Base-by-base conservation (phyloP, 1,284 basidiomycete species). In the Blastosporella zonata region DNA sequence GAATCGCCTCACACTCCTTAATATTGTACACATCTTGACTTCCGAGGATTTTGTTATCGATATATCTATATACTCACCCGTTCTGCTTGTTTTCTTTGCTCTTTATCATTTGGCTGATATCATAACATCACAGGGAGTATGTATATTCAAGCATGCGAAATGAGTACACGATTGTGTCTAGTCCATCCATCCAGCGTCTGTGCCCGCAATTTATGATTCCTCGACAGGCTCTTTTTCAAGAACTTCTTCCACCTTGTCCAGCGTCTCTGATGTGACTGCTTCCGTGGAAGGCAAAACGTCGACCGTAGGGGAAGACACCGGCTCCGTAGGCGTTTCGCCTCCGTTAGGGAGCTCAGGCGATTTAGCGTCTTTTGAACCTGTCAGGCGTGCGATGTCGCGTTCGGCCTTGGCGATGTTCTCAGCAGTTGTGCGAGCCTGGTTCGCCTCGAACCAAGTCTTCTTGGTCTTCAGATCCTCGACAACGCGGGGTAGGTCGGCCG, bases 391-490 rank as follows among this genome's bases (percentile, higher is more conserved):
- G 62, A 94, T 89, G 59, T 90, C 82, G n/a, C 78, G 78, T 67
- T 93, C 84, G 9, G 85, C 90, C 67, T 87, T 87, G 27, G 84
- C 79, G 47, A 92, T 71, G 57, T 87, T 88, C 62, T 89, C 86
- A 6, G 77, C 74, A 0, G 84, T 87, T 51, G 77, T 78, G 20
- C 77, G 79, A 28, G 72, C 72, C 64, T 87, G 87, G 66, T 90
- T 88, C 10, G 80, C 83, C 65, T 90, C 83, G 66, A 87, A 98
- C 94, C 95, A 99, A 36, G 87, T 79, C 71, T 93, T 94, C 79
- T 99, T 99, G 48, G 84, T 91, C 70, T 90, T 88, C 50, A 99
- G 76, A 65, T 97, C 92, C 62, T 92, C 87, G 53, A 99, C 77
- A 29, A 93, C 84, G 46, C 92, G 87, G 43, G 84, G 78, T 27